Evolutionary conservation across 2,329 filamentous ascomycete species (phyloP), one percentile per base, ranked within the genome.

Genomic region (Penicillium sp.): DNA sequence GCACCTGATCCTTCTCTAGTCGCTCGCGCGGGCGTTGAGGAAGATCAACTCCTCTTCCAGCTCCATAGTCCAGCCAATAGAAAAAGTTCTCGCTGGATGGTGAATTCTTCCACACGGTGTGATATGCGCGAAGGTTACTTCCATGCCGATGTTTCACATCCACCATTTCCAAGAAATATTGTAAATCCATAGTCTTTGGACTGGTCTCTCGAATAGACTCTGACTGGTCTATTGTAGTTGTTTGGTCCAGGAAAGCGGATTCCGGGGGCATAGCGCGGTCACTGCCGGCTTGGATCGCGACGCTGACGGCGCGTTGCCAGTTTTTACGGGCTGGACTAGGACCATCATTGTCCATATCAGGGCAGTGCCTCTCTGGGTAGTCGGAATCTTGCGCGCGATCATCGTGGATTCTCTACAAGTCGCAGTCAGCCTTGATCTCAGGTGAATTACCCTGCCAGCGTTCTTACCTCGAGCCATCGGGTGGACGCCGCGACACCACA

Each of bases 11-110:
- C 15, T 77, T 74, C 35, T 92, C 85, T 5, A 95, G 69, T 10
- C 79, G 72, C 42, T 85, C 81, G 23, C 89, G 74, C 1, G 86
- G 81, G 47, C 87, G 87, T 0, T 77, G 74, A 3, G 79, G 74
- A 9, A 90, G 68, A 46, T 90, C 82, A 29, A 92, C 59, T 26
- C 75, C 62, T 50, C 71, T 79, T 0, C 89, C 89, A 32, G 82
- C 81, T 4, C 89, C 89, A 41, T 84, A 73, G 58, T 95, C 89
- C 1, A 95, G 71, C 88, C 89, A 95, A 65, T 88, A 90, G 61
- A 95, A 95, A 72, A 89, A 95, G 57, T 92, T 94, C 59, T 95
- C 83, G 3, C 79, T 76, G 0, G 86, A 90, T 17, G 84, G 71
- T 1, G 78, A 71, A 43, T 75, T 77, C 61, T 87, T 87, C 89